Evolutionary conservation across 2,329 filamentous ascomycete genomes (phyloP), one percentile per base, ranked within the genome.

Genomic region (Lachnellula subtilissima): DNA sequence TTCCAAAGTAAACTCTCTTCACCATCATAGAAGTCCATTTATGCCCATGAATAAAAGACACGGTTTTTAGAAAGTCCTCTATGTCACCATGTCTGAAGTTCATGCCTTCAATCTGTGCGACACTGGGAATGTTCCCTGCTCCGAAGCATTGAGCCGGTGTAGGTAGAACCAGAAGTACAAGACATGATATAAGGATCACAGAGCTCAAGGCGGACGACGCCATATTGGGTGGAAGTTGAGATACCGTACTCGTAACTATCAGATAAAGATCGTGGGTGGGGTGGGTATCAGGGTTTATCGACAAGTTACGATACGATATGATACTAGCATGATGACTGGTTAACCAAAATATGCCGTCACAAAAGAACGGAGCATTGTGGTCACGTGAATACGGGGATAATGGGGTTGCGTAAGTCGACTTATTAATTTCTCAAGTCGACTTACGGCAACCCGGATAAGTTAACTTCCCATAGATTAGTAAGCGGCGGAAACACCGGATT

Each of bases 11-110:
- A 32, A 86, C 86, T 54, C 88, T 80, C 73, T 88, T 87, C 52
- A 93, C 80, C 74, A 89, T 83, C 77, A 89, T 85, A 14, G 84
- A 84, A 1, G 87, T 89, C 89, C 89, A 94, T 75, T 93, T 93
- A 70, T 91, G 89, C 56, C 89, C 89, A 61, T 87, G 81, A 56
- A 93, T 79, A 66, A 90, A 92, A 32, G 86, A 83, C 62, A 93
- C 74, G 5, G 84, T 88, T 72, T 89, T 87, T 65, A 94, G 83
- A 74, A 89, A 85, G 71, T 93, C 89, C 75, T 91, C 87, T 60
- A 91, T 91, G 69, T 91, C 88, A 72, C 85, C 85, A 78, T 88
- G 85, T 47, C 85, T 80, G 80, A 84, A 88, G 70, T 88, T 88
- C 69, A 81, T 76, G 15, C 85, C 85, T 68, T 88, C 85, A 28